phyloP scores from a whole-genome alignment of 495 filamentous ascomycete species.

The Staphylotrichum tortipilum region DNA sequence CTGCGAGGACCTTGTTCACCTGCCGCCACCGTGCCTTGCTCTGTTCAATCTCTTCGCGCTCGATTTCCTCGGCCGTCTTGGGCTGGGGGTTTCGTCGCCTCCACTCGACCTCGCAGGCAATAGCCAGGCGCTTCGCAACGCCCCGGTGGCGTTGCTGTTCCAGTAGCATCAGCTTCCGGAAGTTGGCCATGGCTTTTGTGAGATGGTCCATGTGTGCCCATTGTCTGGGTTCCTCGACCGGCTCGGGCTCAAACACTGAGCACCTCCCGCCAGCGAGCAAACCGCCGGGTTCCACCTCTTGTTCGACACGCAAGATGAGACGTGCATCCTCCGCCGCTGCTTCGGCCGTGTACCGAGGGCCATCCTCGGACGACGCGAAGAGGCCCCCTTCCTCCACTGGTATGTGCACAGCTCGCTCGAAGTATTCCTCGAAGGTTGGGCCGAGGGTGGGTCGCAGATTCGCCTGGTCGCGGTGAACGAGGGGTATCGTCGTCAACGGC shows the following conservation, averaged over 20 bases:
- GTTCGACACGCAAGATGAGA: slow-evolving; percentile 52
- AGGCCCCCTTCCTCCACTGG: slow-evolving; percentile 43
- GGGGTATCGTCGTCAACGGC: slow-evolving; percentile 34
- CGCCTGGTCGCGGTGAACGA: slow-evolving; percentile 48
- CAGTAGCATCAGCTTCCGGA: slow-evolving; percentile 64
- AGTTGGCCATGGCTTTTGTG: slow-evolving; percentile 67
- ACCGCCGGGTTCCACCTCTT: slow-evolving; percentile 65
- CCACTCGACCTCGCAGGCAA: slow-evolving; percentile 54
- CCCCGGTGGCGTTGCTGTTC: slow-evolving; percentile 66
- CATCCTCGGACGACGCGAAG: slow-evolving; percentile 45
- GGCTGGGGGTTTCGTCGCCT: slow-evolving; percentile 58
- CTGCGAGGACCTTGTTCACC: slow-evolving; percentile 58
- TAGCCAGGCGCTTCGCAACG: slow-evolving; percentile 57
- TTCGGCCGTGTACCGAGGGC: slow-evolving; percentile 42
- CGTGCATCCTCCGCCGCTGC: slow-evolving; percentile 44
- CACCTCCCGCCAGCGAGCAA: slow-evolving; percentile 62
- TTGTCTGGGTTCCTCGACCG: slow-evolving; percentile 64
- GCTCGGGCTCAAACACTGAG: slow-evolving; percentile 67
- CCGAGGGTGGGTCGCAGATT: slow-evolving; percentile 38
- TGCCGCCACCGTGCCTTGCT: slow-evolving; percentile 52
- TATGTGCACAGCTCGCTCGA: slow-evolving; percentile 35
- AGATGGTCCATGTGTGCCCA: slow-evolving; percentile 83
- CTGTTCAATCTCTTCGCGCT: slow-evolving; percentile 45
- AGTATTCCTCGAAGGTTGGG: slow-evolving; percentile 45
- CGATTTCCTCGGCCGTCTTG: slow-evolving; percentile 61